A percentile compares a stretch with the other conserved stretches of the same genome.
phyloP scores from a whole-genome alignment of 148 eudicot genomes.

The Spergularia marina region DNA sequence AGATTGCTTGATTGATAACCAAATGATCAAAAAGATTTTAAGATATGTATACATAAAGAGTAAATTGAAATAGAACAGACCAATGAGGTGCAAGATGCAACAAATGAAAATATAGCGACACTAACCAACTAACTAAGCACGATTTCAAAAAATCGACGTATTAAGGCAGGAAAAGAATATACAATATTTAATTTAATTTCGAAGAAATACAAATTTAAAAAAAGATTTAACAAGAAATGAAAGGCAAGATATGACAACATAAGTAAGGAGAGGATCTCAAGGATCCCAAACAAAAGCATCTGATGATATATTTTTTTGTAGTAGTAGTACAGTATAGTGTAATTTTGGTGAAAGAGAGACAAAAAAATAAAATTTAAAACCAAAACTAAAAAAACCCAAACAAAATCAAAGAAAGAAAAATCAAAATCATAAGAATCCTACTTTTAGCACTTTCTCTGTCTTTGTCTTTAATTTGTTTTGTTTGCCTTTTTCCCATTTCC shows the following conservation, averaged over 20 bases:
- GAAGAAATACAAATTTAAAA: too few relatives aligned
- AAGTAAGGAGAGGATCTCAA: constrained; percentile 23
- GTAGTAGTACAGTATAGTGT: background rate
- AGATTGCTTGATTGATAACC: too few relatives aligned
- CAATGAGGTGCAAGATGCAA: too few relatives aligned
- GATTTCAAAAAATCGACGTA: too few relatives aligned
- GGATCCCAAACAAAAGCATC: constrained; percentile 27
- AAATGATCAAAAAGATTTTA: too few relatives aligned
- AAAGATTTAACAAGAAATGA: background rate
- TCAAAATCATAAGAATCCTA: constrained; percentile 11
- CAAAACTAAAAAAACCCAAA: background rate
- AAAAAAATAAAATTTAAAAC: constrained; percentile 6
- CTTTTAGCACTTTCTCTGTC: background rate
- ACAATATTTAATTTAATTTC: too few relatives aligned
- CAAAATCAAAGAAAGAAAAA: constrained; percentile 11
- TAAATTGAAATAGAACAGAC: too few relatives aligned
- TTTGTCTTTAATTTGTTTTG: background rate
- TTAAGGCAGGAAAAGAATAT: too few relatives aligned
- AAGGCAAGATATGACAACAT: constrained; percentile 20
- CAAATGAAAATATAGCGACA: too few relatives aligned
- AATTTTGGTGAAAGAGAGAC: constrained; percentile 21
- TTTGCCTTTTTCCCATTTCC: background rate
- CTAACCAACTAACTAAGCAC: too few relatives aligned
- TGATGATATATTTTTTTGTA: constrained; percentile 2
- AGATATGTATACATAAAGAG: too few relatives aligned